Evolutionary conservation across 495 filamentous ascomycete species (phyloP), one percentile per base, ranked within the genome.

Genomic region (Cudoniella acicularis): DNA sequence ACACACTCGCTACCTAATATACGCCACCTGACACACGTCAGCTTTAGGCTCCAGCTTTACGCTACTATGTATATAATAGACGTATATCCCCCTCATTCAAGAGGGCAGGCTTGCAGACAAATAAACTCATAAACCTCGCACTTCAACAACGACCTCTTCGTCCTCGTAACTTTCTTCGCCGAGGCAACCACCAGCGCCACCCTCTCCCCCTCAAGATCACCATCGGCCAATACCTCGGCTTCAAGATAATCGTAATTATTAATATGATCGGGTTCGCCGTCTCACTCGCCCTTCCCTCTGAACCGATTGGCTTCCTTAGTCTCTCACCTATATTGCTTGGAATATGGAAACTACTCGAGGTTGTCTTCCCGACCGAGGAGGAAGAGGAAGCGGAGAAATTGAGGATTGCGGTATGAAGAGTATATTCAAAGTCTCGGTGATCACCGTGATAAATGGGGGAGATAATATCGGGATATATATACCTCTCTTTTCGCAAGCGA

Each of bases 391-490:
- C 21, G 10, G 55, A 25, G 25, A 23, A 49, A 42, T 21, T 11
- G 1, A 41, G 20, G n/a, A 50, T 50, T 16, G 46, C 46, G 47
- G 46, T 0, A 8, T 51, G 60, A 58, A 57, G 50, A 49, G 30
- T 22, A 30, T 57, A 3, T 25, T 57, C n/a, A 62, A 55, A 50
- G 59, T 62, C 40, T 51, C 54, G 2, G 11, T 21, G 23, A 57
- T 62, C 2, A 62, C 59, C 16, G 18, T 62, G 17, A 57, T 62
- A 45, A 62, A 62, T 52, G 59, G 59, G 13, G 59, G 59, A 22
- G 59, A 62, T 42, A 62, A 62, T 40, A 62, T 62, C 24, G 54
- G 59, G 24, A 57, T 46, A 16, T 62, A 62, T 45, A 57, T 62
- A 3, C 59, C 59, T 17, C 55, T 63, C 2, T 63, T 63, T 41